Conservation (phyloP, 83 land plant genomes). For the Diphasiastrum complanatum region DNA sequence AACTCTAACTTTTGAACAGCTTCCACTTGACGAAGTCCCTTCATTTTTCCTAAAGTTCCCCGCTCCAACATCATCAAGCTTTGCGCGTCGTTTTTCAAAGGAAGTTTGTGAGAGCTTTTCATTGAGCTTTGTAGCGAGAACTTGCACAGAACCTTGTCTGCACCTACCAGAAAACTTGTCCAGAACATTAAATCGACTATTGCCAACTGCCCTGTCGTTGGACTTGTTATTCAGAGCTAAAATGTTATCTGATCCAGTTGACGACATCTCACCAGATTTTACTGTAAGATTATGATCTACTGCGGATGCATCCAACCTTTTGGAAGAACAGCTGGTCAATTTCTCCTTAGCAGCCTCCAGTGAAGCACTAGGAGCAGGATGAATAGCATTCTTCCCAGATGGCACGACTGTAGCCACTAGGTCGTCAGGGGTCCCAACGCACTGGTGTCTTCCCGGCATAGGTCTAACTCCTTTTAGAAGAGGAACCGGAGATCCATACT, state of each 20-base stretch:
- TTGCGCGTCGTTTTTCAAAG: not conserved
- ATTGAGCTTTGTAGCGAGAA: conserved; percentile 2
- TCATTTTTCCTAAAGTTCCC: not conserved
- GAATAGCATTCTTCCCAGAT: not conserved
- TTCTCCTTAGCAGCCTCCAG: not conserved
- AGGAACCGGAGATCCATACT: conserved; percentile 14
- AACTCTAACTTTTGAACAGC: not conserved
- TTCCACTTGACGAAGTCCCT: no score
- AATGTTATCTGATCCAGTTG: not conserved
- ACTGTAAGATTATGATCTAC: conserved; percentile 8
- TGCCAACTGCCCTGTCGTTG: not conserved
- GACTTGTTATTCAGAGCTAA: not conserved
- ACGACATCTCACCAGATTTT: conserved; percentile 2
- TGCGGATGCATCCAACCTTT: conserved; percentile 11
- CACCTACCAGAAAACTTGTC: no score
- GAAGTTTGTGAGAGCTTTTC: not conserved
- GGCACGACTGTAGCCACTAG: conserved; percentile 13
- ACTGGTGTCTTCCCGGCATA: conserved; percentile 13
- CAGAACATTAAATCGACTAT: no score
- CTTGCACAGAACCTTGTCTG: no score
- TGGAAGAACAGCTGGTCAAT: no score
- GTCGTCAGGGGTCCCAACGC: conserved; percentile 13
- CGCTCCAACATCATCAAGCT: not conserved
- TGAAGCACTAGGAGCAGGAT: not conserved
- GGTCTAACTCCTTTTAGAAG: conserved; percentile 12